phyloP scores from a whole-genome alignment of 345 rosid species.

The Viola odorata region DNA sequence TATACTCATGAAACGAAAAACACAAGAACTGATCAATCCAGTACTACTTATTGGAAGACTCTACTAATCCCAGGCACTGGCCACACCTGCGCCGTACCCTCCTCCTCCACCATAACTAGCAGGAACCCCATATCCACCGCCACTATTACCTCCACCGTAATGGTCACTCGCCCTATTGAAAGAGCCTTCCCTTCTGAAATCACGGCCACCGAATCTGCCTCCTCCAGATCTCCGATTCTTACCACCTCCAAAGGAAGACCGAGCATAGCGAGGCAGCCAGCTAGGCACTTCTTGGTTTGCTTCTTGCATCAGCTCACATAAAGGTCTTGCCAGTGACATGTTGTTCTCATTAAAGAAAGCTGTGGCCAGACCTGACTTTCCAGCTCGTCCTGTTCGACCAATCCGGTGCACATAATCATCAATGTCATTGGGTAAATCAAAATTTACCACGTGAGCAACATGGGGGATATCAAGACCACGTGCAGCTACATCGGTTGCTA shows the following conservation, averaged over 20 bases:
- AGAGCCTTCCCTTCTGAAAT: slow-evolving; percentile 66
- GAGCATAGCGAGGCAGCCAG: slow-evolving; percentile 83
- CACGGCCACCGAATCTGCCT: slow-evolving; percentile 88
- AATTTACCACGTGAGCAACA: slow-evolving; percentile 91
- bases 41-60: slow-evolving; percentile 47
- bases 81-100: slow-evolving; percentile 10
- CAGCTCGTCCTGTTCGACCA: slow-evolving; percentile 98
- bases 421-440: slow-evolving; percentile 92
- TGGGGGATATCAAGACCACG: slow-evolving; percentile 97
- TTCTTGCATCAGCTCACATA: slow-evolving; percentile 86
- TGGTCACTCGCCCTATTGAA: slow-evolving; percentile 29
- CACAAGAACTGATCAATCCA: slow-evolving; percentile 72
- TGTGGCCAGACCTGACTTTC: slow-evolving; percentile 84
- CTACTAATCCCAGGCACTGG: slow-evolving; percentile 35
- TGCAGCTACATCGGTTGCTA: slow-evolving; percentile 94
- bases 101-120: slow-evolving; percentile 6
- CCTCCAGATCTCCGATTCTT: slow-evolving; percentile 76
- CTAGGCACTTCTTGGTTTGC: slow-evolving; percentile 91
- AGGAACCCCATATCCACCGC: slow-evolving; percentile 17
- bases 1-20: slow-evolving; percentile 14
- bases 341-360: slow-evolving; percentile 91
- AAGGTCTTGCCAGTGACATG: slow-evolving; percentile 57
- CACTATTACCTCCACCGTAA: slow-evolving; percentile 33
- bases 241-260: slow-evolving; percentile 53
- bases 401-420: slow-evolving; percentile 97